Evolutionary conservation across 1,284 basidiomycete genomes (phyloP), one percentile per base, ranked within the genome.

Genomic region (Cerioporus squamosus): DNA sequence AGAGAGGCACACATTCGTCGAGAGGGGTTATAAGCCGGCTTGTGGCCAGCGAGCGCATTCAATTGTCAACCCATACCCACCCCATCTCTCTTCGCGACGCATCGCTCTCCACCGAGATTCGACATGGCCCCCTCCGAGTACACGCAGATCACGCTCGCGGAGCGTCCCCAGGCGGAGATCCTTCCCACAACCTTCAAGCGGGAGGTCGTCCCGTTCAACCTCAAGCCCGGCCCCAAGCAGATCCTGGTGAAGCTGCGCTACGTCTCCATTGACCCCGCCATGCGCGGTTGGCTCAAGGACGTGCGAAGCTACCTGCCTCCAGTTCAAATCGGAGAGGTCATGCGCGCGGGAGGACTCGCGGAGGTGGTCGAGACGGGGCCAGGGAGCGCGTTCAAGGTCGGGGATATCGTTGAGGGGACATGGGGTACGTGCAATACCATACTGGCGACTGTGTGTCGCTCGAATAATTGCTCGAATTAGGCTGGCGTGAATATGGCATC

Each of bases 251-350:
- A 86, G 68, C 83, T 90, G 55, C 86, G 87, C 47, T 93, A 87
- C 77, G 72, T 93, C 20, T 91, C 89, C 40, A 77, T 95, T 56
- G 93, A 95, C 68, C 91, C 93, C 33, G 91, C 91, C 1, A 94
- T 95, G 92, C 84, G 94, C 36, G 88, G 86, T 10, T 96, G 90
- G 82, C 69, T 97, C 51, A 84, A 82, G 51, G 90, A 94, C 69
- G 71, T 68, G 18, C 81, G 90, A 50, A 87, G 83, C 69, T 92
- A 91, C 66, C 47, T 88, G 20, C 82, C 81, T 18, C 89, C 87
- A 4, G 93, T 96, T 10, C 76, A 93, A 73, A 89, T 96, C 60
- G 91, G 91, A 23, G 91, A 88, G 72, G 86, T 87, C 24, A 93
- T 97, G 94, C 84, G 94, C 24, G 86, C 90, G 0, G 63, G 65